A percentile compares a stretch with the other conserved stretches of the same genome.
These are phyloP conservation scores for Scheffersomyces coipomensis DNA, from an alignment of 805 yeast species.

Conservation along the genomic window DNA sequence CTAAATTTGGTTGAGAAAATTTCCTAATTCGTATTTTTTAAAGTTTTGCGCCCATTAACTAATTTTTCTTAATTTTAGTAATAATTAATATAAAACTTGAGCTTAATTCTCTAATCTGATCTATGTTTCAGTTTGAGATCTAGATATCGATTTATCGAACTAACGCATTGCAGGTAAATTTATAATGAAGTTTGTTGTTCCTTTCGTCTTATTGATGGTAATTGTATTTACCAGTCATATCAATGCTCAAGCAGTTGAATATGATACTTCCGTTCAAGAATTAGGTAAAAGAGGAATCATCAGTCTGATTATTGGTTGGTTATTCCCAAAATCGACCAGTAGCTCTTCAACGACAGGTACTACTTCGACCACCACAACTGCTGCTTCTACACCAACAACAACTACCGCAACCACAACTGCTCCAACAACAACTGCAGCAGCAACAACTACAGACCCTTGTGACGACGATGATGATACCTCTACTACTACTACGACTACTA, in stretches of 20 bases:
- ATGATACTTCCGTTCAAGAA: background rate
- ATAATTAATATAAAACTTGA: too few species aligned
- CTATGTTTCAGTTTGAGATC: too few species aligned
- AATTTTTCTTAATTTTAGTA: too few species aligned
- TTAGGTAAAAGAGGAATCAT: background rate
- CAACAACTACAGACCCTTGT: background rate
- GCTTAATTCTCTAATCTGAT: too few species aligned
- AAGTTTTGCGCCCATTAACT: too few species aligned
- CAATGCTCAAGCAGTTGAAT: too few species aligned
- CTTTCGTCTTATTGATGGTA: too few species aligned
- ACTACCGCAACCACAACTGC: constrained; percentile 7
- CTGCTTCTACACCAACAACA: constrained; percentile 5
- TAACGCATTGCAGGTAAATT: too few species aligned
- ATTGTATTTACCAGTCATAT: too few species aligned
- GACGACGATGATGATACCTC: background rate
- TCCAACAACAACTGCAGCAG: constrained; percentile 2
- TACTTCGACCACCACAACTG: constrained; percentile 1
- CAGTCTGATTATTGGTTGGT: background rate
- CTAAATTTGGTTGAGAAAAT: background rate
- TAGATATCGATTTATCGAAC: too few species aligned
- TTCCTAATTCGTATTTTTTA: too few species aligned
- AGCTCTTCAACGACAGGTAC: constrained; percentile 2
- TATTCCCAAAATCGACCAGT: background rate
- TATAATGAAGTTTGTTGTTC: too few species aligned
- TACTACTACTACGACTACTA: background rate